Percentiles rank a stretch among this genome's conserved stretches.
Evolutionary conservation across 2,329 filamentous ascomycete species (phyloP).

Genomic region (Fusarium sp.): DNA sequence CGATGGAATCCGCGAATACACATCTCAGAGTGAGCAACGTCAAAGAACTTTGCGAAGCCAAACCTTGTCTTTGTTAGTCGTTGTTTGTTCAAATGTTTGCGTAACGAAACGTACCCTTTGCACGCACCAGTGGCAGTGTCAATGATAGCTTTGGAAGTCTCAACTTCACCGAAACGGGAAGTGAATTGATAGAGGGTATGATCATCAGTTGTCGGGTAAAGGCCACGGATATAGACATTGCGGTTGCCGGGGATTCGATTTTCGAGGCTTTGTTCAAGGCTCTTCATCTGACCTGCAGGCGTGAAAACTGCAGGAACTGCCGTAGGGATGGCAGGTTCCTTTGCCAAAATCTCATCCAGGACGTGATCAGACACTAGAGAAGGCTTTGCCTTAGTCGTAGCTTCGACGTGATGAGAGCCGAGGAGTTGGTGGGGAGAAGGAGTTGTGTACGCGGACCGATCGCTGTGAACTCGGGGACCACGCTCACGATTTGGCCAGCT

Average conservation of each 20-base stretch:
- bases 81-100: background rate
- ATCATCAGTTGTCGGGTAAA: constrained; percentile 94
- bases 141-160: constrained; percentile 98
- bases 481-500: constrained; percentile 63
- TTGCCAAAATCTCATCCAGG: constrained; percentile 71
- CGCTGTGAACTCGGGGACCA: constrained; percentile 65
- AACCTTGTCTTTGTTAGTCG: constrained; percentile 66
- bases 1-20: constrained; percentile 96
- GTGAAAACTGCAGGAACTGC: constrained; percentile 91
- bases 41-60: constrained; percentile 95
- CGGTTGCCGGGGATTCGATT: constrained; percentile 91
- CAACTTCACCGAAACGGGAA: constrained; percentile 87
- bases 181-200: constrained; percentile 85
- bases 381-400: constrained; percentile 52
- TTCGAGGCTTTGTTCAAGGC: constrained; percentile 90
- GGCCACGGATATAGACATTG: constrained; percentile 97
- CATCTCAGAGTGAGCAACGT: constrained; percentile 87
- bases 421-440: constrained; percentile 70
- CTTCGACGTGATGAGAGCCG: constrained; percentile 50
- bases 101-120: constrained; percentile 78
- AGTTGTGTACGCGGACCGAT: constrained; percentile 71
- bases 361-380: constrained; percentile 55
- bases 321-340: constrained; percentile 83
- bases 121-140: constrained; percentile 91
- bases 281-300: constrained; percentile 85